Evolutionary conservation across 2,329 filamentous ascomycete genomes (phyloP).

Genomic region (Orbilia ellipsospora): DNA sequence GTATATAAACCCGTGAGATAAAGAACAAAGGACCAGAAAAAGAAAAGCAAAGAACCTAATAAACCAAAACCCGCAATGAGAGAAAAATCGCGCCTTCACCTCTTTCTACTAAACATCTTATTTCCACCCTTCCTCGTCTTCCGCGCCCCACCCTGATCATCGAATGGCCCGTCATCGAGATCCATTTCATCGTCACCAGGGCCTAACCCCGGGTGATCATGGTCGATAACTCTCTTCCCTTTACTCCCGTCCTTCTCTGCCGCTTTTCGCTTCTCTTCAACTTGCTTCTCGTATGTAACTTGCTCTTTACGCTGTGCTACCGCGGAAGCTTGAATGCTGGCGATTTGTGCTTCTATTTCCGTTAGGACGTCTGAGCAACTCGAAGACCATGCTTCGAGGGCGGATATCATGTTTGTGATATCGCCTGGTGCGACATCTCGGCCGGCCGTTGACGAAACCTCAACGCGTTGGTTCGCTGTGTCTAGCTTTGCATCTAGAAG

Average conservation of each 20-base stretch:
- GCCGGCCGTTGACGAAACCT: slow-evolving; percentile 82
- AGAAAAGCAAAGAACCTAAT: slow-evolving; percentile 3
- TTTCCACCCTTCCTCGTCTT: slow-evolving; percentile 57
- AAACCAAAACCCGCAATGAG: background rate
- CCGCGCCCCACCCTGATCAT: slow-evolving; percentile 55
- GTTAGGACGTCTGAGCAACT: slow-evolving; percentile 79
- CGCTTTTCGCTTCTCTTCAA: slow-evolving; percentile 65
- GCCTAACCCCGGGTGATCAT: slow-evolving; percentile 56
- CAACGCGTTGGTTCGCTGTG: slow-evolving; percentile 77
- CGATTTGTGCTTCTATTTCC: slow-evolving; percentile 80
- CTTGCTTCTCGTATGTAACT: slow-evolving; percentile 66
- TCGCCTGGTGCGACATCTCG: slow-evolving; percentile 83
- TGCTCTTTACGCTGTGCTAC: slow-evolving; percentile 68
- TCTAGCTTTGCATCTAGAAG: slow-evolving; percentile 86
- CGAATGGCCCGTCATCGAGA: slow-evolving; percentile 56
- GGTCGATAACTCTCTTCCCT: slow-evolving; percentile 59
- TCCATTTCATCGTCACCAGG: slow-evolving; percentile 60
- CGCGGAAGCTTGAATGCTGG: slow-evolving; percentile 72
- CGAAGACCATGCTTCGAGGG: slow-evolving; percentile 79
- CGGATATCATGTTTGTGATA: slow-evolving; percentile 74
- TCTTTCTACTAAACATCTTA: slow-evolving; percentile 56
- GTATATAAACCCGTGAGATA: slow-evolving; percentile 7
- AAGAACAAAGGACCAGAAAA: slow-evolving; percentile 12
- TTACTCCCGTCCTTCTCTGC: slow-evolving; percentile 55
- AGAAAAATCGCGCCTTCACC: slow-evolving; percentile 49